Evolutionary conservation across 1,284 basidiomycete genomes (phyloP).

Genomic region (Moesziomyces parantarcticus): DNA sequence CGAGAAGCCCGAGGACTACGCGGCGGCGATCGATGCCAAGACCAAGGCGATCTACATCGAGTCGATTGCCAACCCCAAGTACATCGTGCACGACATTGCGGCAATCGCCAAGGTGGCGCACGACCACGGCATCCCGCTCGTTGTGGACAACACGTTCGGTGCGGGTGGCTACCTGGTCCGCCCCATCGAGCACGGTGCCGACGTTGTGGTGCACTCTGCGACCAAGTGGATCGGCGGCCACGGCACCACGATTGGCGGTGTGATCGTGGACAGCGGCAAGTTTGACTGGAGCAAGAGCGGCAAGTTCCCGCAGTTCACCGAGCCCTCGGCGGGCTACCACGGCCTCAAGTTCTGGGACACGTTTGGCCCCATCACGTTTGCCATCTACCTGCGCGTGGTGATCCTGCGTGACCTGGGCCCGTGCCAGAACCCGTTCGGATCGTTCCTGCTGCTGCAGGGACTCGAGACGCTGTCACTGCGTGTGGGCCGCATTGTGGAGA

Average conservation of each 20-base stretch:
- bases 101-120: conserved; percentile 83
- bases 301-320: conserved; percentile 83
- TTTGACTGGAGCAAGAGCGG: conserved; percentile 84
- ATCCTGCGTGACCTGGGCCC: conserved; percentile 83
- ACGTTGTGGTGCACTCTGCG: conserved; percentile 87
- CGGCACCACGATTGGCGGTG: conserved; percentile 86
- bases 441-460: conserved; percentile 85
- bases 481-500: conserved; percentile 79
- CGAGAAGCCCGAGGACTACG: conserved; percentile 76
- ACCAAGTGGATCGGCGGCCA: conserved; percentile 94
- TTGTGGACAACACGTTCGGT: conserved; percentile 92
- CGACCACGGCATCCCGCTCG: conserved; percentile 78
- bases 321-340: conserved; percentile 85
- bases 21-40: conserved; percentile 71
- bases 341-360: conserved; percentile 74
- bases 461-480: conserved; percentile 86
- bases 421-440: conserved; percentile 80
- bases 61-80: conserved; percentile 85
- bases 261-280: conserved; percentile 82
- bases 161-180: conserved; percentile 80
- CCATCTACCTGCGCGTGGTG: conserved; percentile 79
- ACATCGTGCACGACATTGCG: conserved; percentile 78
- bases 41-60: conserved; percentile 77
- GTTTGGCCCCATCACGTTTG: conserved; percentile 79
- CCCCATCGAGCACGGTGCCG: conserved; percentile 82